Conservation (phyloP, 345 rosid species). For the Dipteronia sinensis region DNA sequence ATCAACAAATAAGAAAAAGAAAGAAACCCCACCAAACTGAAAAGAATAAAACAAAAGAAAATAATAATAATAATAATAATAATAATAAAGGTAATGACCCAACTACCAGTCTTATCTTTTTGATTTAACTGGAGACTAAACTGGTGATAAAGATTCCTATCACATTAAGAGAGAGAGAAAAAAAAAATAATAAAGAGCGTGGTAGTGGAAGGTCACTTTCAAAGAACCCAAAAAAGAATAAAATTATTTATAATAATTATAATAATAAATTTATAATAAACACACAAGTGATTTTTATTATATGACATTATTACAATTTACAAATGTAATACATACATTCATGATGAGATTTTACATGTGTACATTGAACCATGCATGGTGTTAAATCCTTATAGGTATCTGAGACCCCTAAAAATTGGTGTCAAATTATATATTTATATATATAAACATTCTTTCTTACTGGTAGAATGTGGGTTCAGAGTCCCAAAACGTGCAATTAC, state of each 20-base stretch:
- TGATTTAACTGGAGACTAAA: constrained; percentile 22
- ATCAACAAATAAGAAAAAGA: constrained; percentile 5
- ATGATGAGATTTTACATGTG: neutral
- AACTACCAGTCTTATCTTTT: constrained; percentile 43
- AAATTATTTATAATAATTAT: neutral
- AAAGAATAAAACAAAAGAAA: neutral
- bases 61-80: too few relatives aligned
- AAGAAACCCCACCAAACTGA: neutral
- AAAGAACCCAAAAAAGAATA: neutral
- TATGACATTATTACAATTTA: neutral
- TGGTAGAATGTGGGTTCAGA: too few relatives aligned
- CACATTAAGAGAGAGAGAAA: constrained; percentile 14
- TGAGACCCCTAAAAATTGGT: too few relatives aligned
- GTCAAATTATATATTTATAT: too few relatives aligned
- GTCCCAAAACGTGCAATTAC: too few relatives aligned
- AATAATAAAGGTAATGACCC: constrained; percentile 35
- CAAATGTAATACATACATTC: neutral
- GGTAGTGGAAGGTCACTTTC: constrained; percentile 28
- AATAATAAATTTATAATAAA: neutral
- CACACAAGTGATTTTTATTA: neutral
- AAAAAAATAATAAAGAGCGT: neutral
- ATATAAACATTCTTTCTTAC: too few relatives aligned
- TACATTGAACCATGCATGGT: too few relatives aligned
- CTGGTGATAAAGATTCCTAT: constrained; percentile 35
- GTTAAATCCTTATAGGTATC: too few relatives aligned